Conservation (phyloP, 495 filamentous ascomycete genomes). For the Aspergillus incahuasiensis region DNA sequence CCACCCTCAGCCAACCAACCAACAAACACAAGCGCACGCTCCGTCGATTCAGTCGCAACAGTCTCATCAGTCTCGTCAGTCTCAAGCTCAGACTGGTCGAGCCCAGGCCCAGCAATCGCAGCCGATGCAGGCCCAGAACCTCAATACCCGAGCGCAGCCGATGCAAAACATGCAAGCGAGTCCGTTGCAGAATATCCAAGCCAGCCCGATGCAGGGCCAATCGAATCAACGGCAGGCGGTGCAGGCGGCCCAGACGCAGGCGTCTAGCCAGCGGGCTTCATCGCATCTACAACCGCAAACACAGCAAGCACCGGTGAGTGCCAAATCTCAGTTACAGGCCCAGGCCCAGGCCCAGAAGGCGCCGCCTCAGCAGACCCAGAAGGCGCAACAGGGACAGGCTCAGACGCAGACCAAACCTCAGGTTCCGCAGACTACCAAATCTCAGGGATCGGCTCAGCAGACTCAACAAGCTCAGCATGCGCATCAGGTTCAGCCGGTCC, state of each 20-base stretch:
- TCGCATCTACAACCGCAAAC: slow-evolving; percentile 6
- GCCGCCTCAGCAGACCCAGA: slow-evolving; percentile 1
- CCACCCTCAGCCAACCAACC: not conserved
- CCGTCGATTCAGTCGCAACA: not conserved
- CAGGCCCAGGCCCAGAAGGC: slow-evolving; percentile 3
- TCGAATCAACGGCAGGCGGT: not conserved
- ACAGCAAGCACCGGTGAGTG: slow-evolving; percentile 8
- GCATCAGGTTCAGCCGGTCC: not conserved
- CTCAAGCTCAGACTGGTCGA: not conserved
- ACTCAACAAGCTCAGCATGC: not conserved
- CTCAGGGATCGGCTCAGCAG: slow-evolving; percentile 3
- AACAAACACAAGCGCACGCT: not conserved
- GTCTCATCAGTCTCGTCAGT: too few species aligned
- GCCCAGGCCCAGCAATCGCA: not conserved
- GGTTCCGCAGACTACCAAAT: not conserved
- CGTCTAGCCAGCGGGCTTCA: slow-evolving; percentile 1
- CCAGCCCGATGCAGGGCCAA: not conserved
- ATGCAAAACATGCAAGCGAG: not conserved
- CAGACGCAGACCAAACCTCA: slow-evolving; percentile 4
- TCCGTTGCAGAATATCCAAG: not conserved
- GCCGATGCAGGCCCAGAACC: not conserved
- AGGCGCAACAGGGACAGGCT: not conserved
- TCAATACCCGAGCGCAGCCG: not conserved
- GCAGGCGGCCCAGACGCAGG: not conserved
- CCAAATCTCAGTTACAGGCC: slow-evolving; percentile 7